phyloP scores from a whole-genome alignment of 345 rosid genomes.

The Eucalyptus tenuipes region DNA sequence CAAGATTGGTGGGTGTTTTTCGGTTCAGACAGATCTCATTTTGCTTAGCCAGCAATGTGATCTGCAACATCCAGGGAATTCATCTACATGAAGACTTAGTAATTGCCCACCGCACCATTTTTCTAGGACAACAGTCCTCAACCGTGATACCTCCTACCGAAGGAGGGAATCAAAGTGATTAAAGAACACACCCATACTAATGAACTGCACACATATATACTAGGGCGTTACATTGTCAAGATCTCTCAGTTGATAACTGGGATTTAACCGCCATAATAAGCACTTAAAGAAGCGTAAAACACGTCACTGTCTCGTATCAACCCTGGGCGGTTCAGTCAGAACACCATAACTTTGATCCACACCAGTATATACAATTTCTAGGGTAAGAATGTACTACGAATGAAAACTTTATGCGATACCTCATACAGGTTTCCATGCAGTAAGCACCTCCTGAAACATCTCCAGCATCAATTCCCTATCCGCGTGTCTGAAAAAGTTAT shows the following conservation, averaged over 20 bases:
- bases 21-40: not conserved
- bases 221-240: not conserved
- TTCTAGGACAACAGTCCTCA: not conserved
- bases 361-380: not conserved
- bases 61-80: not conserved
- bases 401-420: not conserved
- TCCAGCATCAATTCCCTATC: conserved; percentile 77
- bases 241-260: not conserved
- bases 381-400: not conserved
- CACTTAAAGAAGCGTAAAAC: not conserved
- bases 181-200: not conserved
- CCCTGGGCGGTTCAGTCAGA: not conserved
- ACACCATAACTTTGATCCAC: not conserved
- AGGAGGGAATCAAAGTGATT: not conserved
- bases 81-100: not conserved
- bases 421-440: conserved; percentile 63
- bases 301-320: not conserved
- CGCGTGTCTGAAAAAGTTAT: conserved; percentile 64
- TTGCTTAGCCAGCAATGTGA: not conserved
- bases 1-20: not conserved
- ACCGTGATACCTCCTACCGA: not conserved
- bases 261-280: not conserved
- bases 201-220: not conserved
- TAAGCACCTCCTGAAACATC: conserved; percentile 85
- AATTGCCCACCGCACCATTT: not conserved